Evolutionary conservation across 208 protist species (phyloP).

Genomic region (Acanthamoeba quina): DNA sequence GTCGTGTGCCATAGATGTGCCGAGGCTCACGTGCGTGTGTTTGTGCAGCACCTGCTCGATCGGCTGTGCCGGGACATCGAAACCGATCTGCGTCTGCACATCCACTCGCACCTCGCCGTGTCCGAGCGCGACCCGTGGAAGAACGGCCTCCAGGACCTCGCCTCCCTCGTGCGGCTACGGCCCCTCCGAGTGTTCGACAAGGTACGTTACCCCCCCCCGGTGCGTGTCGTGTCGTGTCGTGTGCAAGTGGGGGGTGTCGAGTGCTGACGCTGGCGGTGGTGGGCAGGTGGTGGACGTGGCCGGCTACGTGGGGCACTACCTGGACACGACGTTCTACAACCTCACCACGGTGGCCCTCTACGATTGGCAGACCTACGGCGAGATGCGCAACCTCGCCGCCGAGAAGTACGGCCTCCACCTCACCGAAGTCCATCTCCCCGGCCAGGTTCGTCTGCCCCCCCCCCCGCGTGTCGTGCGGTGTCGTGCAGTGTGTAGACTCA

Average conservation of each 20-base stretch:
- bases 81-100: slow-evolving; percentile 95
- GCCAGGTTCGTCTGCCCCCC: slow-evolving; percentile 93
- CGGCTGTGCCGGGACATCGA: slow-evolving; percentile 93
- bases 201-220: slow-evolving; percentile 71
- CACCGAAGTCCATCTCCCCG: slow-evolving; percentile 94
- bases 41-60: slow-evolving; percentile 56
- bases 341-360: slow-evolving; percentile 95
- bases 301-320: slow-evolving; percentile 93
- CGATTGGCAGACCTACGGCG: slow-evolving; percentile 97
- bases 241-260: background rate
- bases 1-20: background rate
- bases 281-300: background rate
- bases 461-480: background rate
- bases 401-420: slow-evolving; percentile 94
- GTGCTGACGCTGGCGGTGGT: background rate
- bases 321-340: slow-evolving; percentile 97
- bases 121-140: slow-evolving; percentile 75
- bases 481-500: background rate
- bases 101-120: slow-evolving; percentile 90
- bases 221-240: background rate
- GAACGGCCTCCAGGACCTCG: slow-evolving; percentile 84
- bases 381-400: slow-evolving; percentile 96
- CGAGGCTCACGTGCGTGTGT: no score
- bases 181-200: slow-evolving; percentile 93
- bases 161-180: slow-evolving; percentile 90